Percentiles rank a stretch among this genome's conserved stretches.
phyloP scores from a whole-genome alignment of 2,329 filamentous ascomycete genomes.

The Cladosporium cucumerinum region DNA sequence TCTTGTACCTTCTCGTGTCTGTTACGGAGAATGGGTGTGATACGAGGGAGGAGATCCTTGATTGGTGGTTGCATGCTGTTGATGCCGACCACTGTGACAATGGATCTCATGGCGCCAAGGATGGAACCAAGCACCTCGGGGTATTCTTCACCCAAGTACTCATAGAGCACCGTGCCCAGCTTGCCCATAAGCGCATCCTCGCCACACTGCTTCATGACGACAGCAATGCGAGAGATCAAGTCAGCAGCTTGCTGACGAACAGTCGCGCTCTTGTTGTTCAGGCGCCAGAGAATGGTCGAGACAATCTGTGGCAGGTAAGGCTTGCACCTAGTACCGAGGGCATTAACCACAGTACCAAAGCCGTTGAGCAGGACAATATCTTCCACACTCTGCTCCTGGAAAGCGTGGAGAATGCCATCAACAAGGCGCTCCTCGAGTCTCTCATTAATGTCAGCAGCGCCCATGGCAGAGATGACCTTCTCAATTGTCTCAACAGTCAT shows the following conservation, averaged over 20 bases:
- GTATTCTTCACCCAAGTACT: constrained; percentile 97
- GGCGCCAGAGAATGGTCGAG: constrained; percentile 88
- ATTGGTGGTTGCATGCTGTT: constrained; percentile 98
- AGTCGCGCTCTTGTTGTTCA: constrained; percentile 97
- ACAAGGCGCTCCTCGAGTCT: constrained; percentile 89
- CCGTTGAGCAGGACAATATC: constrained; percentile 95
- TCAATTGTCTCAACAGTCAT: constrained; percentile 99
- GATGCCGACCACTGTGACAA: constrained; percentile 97
- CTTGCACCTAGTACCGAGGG: constrained; percentile 88
- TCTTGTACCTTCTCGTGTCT: constrained; percentile 99
- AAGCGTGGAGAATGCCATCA: constrained; percentile 90
- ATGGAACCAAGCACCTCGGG: constrained; percentile 97
- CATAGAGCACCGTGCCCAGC: constrained; percentile 89
- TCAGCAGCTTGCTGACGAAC: constrained; percentile 96
- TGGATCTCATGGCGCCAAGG: constrained; percentile 86
- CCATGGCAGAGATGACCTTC: constrained; percentile 89
- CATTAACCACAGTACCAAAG: constrained; percentile 96
- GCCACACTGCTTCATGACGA: constrained; percentile 98
- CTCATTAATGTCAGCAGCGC: constrained; percentile 90
- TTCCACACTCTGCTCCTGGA: constrained; percentile 97
- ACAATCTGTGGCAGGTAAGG: constrained; percentile 96
- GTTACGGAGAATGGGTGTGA: constrained; percentile 97
- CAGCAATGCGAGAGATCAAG: constrained; percentile 91
- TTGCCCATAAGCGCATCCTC: constrained; percentile 96
- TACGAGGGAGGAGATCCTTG: constrained; percentile 86